phyloP scores from a whole-genome alignment of 257 asterid species.

The Eucommia ulmoides region DNA sequence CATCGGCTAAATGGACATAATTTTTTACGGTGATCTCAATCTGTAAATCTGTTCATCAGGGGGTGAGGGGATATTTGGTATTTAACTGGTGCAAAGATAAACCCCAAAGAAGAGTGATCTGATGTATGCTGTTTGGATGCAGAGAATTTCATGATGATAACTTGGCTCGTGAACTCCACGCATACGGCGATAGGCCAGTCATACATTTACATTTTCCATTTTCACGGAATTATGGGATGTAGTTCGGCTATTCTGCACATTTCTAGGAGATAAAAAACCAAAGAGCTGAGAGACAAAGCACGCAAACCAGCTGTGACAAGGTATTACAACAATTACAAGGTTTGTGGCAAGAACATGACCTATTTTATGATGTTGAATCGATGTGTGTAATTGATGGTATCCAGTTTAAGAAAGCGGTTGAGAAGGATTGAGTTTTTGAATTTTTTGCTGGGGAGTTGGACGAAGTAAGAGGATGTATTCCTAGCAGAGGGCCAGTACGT shows the following conservation, averaged over 20 bases:
- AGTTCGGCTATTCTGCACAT: background rate
- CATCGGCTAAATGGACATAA: background rate
- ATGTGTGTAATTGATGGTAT: background rate
- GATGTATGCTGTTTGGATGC: background rate
- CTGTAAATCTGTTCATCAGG: background rate
- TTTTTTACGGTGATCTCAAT: background rate
- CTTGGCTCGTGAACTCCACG: background rate
- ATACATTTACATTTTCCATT: background rate
- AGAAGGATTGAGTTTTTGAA: background rate
- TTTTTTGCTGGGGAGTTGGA: background rate
- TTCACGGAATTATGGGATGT: no score
- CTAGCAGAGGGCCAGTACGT: background rate
- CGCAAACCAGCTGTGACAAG: background rate
- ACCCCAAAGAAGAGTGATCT: background rate
- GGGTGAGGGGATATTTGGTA: background rate
- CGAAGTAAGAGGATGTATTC: background rate
- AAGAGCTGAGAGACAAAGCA: background rate
- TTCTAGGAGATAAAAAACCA: background rate
- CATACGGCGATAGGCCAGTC: background rate
- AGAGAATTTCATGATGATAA: background rate
- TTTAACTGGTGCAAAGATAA: background rate
- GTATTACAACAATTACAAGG: background rate
- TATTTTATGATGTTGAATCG: background rate
- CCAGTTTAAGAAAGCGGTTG: background rate
- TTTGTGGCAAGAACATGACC: background rate